phyloP scores from a whole-genome alignment of 805 yeast genomes.

The Monosporozyma solicola region DNA sequence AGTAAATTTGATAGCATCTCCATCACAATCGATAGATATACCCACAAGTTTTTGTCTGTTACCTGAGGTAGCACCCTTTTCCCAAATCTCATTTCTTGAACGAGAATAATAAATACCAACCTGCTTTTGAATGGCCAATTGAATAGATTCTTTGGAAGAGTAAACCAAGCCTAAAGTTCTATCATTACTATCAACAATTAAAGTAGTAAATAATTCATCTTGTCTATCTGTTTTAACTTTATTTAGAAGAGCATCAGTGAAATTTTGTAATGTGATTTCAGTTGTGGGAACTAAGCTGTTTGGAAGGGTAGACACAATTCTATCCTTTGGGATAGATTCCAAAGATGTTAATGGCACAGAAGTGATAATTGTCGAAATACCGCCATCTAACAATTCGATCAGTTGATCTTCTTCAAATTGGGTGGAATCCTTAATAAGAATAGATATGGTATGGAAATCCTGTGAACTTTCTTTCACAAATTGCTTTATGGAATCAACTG shows the following conservation, averaged over 20 bases:
- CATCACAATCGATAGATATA: constrained; percentile 80
- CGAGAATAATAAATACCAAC: constrained; percentile 94
- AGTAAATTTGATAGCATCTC: constrained; percentile 78
- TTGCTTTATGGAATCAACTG: constrained; percentile 12
- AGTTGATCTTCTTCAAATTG: constrained; percentile 35
- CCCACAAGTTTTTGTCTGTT: constrained; percentile 72
- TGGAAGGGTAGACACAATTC: constrained; percentile 30
- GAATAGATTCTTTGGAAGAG: constrained; percentile 74
- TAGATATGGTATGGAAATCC: constrained; percentile 19
- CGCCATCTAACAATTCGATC: constrained; percentile 50
- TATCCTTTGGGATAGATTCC: constrained; percentile 38
- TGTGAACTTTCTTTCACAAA: constrained; percentile 10
- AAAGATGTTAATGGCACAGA: constrained; percentile 10
- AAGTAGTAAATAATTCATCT: constrained; percentile 79
- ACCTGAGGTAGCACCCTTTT: constrained; percentile 93
- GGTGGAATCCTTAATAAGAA: constrained; percentile 15
- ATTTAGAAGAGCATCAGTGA: constrained; percentile 32
- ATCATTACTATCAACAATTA: constrained; percentile 62
- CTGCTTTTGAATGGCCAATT: constrained; percentile 68
- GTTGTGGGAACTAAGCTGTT: constrained; percentile 4
- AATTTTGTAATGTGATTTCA: constrained; percentile 11
- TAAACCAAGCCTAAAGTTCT: constrained; percentile 84
- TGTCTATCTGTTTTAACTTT: constrained; percentile 68
- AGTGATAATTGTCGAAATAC: constrained; percentile 40
- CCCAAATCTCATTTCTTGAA: constrained; percentile 82